Conservation (phyloP, 2,329 filamentous ascomycete genomes). For the Pyricularia grisea region DNA sequence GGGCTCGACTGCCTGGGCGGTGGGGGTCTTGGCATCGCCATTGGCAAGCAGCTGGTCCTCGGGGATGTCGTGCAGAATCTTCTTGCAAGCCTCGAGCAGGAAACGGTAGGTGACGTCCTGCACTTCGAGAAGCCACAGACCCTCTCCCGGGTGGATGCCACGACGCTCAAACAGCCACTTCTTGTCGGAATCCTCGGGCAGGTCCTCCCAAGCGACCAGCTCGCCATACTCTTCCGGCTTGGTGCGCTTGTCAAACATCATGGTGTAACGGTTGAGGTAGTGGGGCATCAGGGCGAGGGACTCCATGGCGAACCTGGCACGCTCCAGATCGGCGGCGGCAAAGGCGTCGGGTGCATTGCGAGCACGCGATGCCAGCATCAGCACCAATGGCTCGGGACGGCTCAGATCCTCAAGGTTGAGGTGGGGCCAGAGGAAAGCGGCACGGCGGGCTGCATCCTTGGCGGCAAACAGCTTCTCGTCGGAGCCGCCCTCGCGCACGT, state of each 20-base stretch:
- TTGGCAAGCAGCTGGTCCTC: background rate
- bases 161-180: conserved; percentile 9
- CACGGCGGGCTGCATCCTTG: conserved; percentile 7
- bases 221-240: conserved; percentile 23
- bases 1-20: background rate
- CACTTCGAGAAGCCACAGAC: conserved; percentile 10
- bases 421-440: conserved; percentile 11
- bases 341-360: conserved; percentile 6
- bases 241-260: conserved; percentile 22
- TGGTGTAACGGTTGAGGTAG: conserved; percentile 20
- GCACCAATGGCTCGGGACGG: conserved; percentile 6
- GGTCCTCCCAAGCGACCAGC: conserved; percentile 9
- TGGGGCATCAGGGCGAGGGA: conserved; percentile 10
- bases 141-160: conserved; percentile 11
- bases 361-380: conserved; percentile 6
- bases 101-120: conserved; percentile 10
- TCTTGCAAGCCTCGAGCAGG: conserved; percentile 3
- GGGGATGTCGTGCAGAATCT: conserved; percentile 5
- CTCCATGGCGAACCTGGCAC: conserved; percentile 9
- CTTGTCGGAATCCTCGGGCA: conserved; percentile 1
- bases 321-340: conserved; percentile 8
- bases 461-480: conserved; percentile 4
- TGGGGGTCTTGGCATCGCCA: background rate
- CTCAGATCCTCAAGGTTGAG: conserved; percentile 8
- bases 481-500: conserved; percentile 6